These are phyloP conservation scores for Hygrophorus pudorinus DNA, from an alignment of 768 basidiomycete genomes.

Conservation along the genomic window DNA sequence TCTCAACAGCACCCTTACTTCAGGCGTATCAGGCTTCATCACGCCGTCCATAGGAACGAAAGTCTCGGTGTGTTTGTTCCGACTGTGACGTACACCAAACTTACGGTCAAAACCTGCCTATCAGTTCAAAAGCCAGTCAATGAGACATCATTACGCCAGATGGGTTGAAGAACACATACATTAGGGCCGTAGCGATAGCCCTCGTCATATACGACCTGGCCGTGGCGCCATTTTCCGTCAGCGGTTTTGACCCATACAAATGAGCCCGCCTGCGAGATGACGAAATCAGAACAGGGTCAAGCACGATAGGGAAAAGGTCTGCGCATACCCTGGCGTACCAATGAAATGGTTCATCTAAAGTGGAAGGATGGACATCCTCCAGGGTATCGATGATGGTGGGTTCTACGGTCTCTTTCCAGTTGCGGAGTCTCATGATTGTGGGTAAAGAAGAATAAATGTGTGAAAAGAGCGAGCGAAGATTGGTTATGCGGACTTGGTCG, in stretches of 20 bases:
- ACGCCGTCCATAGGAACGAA: constrained; percentile 4
- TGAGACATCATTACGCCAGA: background rate
- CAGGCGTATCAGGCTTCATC: constrained; percentile 16
- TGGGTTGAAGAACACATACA: background rate
- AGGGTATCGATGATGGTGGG: constrained; percentile 15
- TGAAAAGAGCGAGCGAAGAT: background rate
- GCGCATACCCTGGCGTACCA: constrained; percentile 13
- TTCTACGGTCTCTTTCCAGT: constrained; percentile 15
- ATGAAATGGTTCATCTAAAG: constrained; percentile 14
- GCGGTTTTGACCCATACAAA: constrained; percentile 11
- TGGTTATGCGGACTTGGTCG: no score
- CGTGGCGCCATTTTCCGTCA: constrained; percentile 5
- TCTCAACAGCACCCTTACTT: constrained; percentile 14
- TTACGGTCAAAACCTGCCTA: background rate
- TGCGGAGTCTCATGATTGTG: constrained; percentile 12
- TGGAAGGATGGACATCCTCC: constrained; percentile 14
- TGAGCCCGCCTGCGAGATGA: constrained; percentile 6
- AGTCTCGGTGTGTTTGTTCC: background rate
- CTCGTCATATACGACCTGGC: background rate
- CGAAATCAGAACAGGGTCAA: background rate
- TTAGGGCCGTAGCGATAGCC: background rate
- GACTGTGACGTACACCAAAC: background rate
- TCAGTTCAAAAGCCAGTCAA: background rate
- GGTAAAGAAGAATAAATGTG: background rate
- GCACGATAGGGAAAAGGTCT: no score